Evolutionary conservation across 1,284 basidiomycete genomes (phyloP).

Genomic region (Puccinia horiana): DNA sequence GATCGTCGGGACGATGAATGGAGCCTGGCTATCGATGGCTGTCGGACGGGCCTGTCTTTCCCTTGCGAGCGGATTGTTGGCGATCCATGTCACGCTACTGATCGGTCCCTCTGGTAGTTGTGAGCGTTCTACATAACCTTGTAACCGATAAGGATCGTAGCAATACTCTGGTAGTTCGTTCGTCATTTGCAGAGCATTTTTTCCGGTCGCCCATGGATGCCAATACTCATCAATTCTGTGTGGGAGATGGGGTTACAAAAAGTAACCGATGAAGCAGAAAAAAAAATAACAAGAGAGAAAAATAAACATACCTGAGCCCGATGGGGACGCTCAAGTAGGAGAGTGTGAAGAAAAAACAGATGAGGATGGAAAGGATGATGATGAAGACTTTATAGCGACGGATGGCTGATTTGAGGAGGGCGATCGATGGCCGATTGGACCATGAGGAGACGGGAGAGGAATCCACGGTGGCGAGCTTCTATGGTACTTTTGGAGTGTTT

Average conservation of each 20-base stretch:
- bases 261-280: not conserved
- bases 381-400: not conserved
- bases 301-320: not conserved
- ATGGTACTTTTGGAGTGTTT: not conserved
- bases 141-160: slow-evolving; percentile 11
- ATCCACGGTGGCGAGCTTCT: not conserved
- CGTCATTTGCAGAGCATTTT: not conserved
- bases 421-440: not conserved
- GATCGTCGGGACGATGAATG: not conserved
- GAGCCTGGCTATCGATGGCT: not conserved
- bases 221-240: slow-evolving; percentile 12
- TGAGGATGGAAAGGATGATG: not conserved
- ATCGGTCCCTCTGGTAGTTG: slow-evolving; percentile 21
- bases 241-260: not conserved
- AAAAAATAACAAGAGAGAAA: not conserved
- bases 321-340: not conserved
- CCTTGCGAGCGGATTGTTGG: not conserved
- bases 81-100: slow-evolving; percentile 9
- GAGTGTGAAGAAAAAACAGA: not conserved
- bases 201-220: not conserved
- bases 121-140: slow-evolving; percentile 14
- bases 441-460: not conserved
- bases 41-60: not conserved
- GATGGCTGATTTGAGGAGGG: not conserved
- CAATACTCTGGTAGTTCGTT: slow-evolving; percentile 3